phyloP scores from a whole-genome alignment of 768 basidiomycete genomes.

The Naganishia vishniacii region DNA sequence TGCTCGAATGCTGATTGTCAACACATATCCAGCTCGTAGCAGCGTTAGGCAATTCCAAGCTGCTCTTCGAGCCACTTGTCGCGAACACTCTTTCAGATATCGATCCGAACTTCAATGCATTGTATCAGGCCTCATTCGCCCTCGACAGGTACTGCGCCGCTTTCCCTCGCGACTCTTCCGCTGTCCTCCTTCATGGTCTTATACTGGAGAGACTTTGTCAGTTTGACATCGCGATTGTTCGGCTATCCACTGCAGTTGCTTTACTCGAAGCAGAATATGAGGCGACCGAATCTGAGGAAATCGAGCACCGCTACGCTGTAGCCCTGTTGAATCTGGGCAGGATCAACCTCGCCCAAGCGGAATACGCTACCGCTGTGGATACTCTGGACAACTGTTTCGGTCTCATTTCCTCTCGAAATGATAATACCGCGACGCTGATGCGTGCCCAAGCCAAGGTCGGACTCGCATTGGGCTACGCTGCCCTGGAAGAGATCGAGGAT shows the following conservation, averaged over 20 bases:
- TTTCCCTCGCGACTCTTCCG: constrained; percentile 64
- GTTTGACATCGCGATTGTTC: constrained; percentile 56
- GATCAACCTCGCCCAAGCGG: constrained; percentile 59
- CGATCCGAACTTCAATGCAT: constrained; percentile 48
- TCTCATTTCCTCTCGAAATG: constrained; percentile 56
- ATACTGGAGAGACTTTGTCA: constrained; percentile 80
- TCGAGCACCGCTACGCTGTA: constrained; percentile 73
- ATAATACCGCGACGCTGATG: constrained; percentile 46
- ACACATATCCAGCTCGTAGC: constrained; percentile 56
- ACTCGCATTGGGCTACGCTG: constrained; percentile 66
- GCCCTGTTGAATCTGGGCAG: constrained; percentile 79
- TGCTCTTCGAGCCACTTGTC: constrained; percentile 55
- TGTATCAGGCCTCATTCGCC: constrained; percentile 75
- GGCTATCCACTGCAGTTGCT: constrained; percentile 60
- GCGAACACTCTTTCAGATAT: constrained; percentile 11
- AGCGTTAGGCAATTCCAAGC: constrained; percentile 59
- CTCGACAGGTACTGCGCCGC: constrained; percentile 68
- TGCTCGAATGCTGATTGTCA: background rate
- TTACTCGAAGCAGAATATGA: constrained; percentile 86
- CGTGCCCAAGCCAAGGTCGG: constrained; percentile 54
- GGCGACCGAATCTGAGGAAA: constrained; percentile 67
- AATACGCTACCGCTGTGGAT: constrained; percentile 61
- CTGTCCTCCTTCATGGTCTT: constrained; percentile 74
- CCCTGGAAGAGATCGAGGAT: constrained; percentile 58
- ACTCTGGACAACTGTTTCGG: constrained; percentile 69